A percentile compares a stretch with the other conserved stretches of the same genome.
Conservation (phyloP, 495 filamentous ascomycete genomes). For the Lasiosphaeria hispida region DNA sequence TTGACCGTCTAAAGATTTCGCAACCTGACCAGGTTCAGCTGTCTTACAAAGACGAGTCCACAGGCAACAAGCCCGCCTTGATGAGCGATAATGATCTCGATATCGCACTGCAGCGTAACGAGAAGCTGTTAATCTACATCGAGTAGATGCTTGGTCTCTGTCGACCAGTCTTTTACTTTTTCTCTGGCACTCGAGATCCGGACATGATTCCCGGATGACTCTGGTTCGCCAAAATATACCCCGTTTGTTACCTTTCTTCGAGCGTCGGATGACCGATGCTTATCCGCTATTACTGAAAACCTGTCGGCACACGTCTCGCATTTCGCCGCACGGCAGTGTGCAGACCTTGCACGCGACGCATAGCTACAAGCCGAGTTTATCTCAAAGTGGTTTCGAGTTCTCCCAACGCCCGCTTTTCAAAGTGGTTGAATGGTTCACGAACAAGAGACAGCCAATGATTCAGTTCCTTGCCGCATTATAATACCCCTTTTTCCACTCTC, state of each 20-base stretch:
- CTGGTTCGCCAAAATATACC: no score
- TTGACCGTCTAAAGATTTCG: constrained; percentile 69
- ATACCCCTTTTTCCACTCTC: constrained; percentile 2
- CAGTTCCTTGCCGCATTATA: background rate
- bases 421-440: background rate
- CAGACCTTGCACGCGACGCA: no score
- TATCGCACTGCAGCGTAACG: constrained; percentile 74
- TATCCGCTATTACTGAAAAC: no score
- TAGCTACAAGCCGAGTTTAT: no score
- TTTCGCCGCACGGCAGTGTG: no score
- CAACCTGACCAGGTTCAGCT: constrained; percentile 65
- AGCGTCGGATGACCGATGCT: no score
- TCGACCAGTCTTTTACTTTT: background rate
- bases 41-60: constrained; percentile 83
- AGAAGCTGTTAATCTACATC: constrained; percentile 81
- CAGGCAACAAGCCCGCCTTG: constrained; percentile 68
- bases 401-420: background rate
- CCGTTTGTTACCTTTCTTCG: no score
- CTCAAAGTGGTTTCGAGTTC: no score
- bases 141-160: constrained; percentile 33
- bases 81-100: constrained; percentile 78
- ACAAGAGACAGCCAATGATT: background rate
- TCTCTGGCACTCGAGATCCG: background rate
- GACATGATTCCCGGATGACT: no score
- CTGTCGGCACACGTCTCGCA: no score